phyloP scores from a whole-genome alignment of 1,139 yeast genomes.

The Yamadazyma siamensis region DNA sequence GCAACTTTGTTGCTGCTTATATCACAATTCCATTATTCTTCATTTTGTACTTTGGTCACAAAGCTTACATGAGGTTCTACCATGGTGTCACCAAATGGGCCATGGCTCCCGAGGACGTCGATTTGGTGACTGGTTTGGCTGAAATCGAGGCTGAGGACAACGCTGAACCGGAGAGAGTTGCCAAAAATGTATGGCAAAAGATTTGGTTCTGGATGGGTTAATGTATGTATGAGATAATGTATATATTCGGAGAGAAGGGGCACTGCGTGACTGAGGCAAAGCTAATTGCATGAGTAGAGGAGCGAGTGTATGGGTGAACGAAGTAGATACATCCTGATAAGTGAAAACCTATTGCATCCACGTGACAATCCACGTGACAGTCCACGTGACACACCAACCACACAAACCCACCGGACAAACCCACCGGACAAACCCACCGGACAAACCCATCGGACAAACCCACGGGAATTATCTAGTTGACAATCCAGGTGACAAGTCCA shows the following conservation, averaged over 20 bases:
- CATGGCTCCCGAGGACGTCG: constrained; percentile 13
- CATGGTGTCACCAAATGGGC: constrained; percentile 27
- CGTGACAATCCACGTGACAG: too few relatives aligned
- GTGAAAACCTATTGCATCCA: too few relatives aligned
- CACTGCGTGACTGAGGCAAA: too few relatives aligned
- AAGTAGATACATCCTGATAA: too few relatives aligned
- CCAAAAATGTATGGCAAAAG: constrained; percentile 17
- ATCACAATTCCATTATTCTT: constrained; percentile 32
- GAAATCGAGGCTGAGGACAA: constrained; percentile 23
- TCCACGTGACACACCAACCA: too few relatives aligned
- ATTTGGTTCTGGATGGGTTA: constrained; percentile 18
- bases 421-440: too few relatives aligned
- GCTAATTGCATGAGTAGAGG: too few relatives aligned
- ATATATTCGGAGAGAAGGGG: background rate
- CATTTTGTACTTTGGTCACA: constrained; percentile 20
- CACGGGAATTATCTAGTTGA: too few relatives aligned
- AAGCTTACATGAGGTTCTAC: constrained; percentile 19
- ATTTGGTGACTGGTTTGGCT: constrained; percentile 16
- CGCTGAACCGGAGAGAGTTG: constrained; percentile 16
- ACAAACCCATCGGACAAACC: too few relatives aligned
- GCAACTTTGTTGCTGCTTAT: constrained; percentile 54
- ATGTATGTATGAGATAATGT: constrained; percentile 1
- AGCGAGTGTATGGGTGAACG: background rate
- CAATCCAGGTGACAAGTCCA: too few relatives aligned
- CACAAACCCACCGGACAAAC: too few relatives aligned